phyloP scores from a whole-genome alignment of 2,329 filamentous ascomycete genomes.

The Clarireedia sp. region DNA sequence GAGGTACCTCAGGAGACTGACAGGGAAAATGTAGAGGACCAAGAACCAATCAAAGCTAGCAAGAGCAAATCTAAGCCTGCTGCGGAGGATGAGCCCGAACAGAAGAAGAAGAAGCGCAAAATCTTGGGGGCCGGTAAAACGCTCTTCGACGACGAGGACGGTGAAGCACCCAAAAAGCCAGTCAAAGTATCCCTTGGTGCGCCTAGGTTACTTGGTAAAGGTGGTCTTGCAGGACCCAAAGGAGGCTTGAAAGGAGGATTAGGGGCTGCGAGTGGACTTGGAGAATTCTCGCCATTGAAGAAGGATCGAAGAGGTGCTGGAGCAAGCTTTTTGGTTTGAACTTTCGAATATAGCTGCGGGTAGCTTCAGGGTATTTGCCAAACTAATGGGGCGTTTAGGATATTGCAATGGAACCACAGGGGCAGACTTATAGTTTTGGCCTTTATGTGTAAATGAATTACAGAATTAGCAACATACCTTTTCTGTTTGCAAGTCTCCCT shows the following conservation, averaged over 20 bases:
- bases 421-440: not conserved
- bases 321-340: conserved; percentile 45
- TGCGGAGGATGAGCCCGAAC: conserved; percentile 25
- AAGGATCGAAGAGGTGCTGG: conserved; percentile 55
- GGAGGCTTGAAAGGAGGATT: conserved; percentile 20
- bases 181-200: conserved; percentile 30
- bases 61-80: conserved; percentile 12
- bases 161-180: conserved; percentile 35
- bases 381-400: conserved; percentile 3
- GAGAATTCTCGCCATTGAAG: conserved; percentile 65
- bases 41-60: conserved; percentile 6
- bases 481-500: no score
- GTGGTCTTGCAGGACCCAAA: conserved; percentile 23
- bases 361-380: not conserved
- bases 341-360: not conserved
- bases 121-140: conserved; percentile 61
- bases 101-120: conserved; percentile 57
- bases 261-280: conserved; percentile 36
- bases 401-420: not conserved
- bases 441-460: conserved; percentile 1
- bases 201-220: conserved; percentile 25
- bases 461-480: not conserved
- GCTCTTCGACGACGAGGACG: conserved; percentile 65
- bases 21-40: conserved; percentile 5
- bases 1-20: conserved; percentile 29